A percentile compares a stretch with the other conserved stretches of the same genome.
Conservation (phyloP, 768 basidiomycete genomes). For the Tulasnella sp. region DNA sequence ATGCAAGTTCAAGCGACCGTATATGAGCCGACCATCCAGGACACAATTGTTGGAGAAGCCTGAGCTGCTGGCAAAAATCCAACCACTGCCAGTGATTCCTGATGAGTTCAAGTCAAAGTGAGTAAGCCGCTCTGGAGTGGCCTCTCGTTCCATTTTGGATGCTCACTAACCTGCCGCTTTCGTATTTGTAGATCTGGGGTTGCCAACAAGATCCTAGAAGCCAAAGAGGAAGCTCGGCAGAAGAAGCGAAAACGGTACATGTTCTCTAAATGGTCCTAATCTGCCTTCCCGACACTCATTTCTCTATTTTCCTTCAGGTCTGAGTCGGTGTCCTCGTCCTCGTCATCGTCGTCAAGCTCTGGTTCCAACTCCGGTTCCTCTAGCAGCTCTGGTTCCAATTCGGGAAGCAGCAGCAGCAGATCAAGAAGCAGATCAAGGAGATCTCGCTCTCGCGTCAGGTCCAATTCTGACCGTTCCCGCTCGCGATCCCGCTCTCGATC, state of each 20-base stretch:
- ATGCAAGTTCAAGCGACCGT: conserved; percentile 73
- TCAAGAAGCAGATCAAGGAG: conserved; percentile 28
- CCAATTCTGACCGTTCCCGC: not conserved
- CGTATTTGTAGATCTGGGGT: not conserved
- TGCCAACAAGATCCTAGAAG: conserved; percentile 73
- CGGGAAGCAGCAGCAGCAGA: conserved; percentile 25
- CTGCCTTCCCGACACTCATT: not conserved
- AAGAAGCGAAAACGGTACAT: conserved; percentile 28
- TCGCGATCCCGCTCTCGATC: conserved; percentile 6
- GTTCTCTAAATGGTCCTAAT: not conserved
- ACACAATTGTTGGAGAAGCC: conserved; percentile 81
- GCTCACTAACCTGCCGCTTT: not conserved
- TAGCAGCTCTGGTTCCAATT: conserved; percentile 36
- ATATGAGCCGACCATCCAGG: conserved; percentile 80
- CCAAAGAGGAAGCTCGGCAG: conserved; percentile 66
- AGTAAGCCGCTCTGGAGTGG: conserved; percentile 23
- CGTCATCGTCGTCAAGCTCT: conserved; percentile 18
- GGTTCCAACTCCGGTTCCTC: conserved; percentile 35
- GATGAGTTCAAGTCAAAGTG: conserved; percentile 84
- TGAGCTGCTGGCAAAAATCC: conserved; percentile 50
- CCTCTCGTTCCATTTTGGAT: not conserved
- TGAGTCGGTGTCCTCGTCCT: not conserved
- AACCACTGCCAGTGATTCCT: conserved; percentile 73
- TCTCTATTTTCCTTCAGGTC: not conserved
- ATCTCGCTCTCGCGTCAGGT: conserved; percentile 23